Base-by-base conservation (phyloP, 441 rosid species). In the Metrosideros polymorpha region DNA sequence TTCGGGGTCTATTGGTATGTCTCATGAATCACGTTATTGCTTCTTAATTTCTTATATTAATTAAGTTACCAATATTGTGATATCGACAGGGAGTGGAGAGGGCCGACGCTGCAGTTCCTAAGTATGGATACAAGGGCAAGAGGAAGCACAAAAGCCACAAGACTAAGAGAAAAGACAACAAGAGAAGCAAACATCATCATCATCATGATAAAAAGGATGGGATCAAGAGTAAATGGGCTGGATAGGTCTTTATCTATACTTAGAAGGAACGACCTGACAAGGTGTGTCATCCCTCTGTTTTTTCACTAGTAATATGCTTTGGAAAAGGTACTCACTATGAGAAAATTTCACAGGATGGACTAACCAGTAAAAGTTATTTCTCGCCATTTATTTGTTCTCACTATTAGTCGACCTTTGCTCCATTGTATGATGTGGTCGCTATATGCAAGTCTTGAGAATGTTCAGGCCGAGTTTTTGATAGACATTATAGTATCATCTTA, bases 121-220 rank as follows among this genome's bases (percentile, higher is more conserved):
- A 39, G 47, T 71, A 71, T 39, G 47, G 79, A 71, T 25, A 35
- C 79, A 39, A 71, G 17, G 79, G 79, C 79, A 71, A 71, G 79
- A 71, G 79, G 79, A 71, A 71, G 79, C 79, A 35, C 47, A 39
- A 39, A 35, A 18, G 79, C 79, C 47, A 71, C 47, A 39, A 39
- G 79, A 71, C 0, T 13, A 71, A 71, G 15, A 71, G 79, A 71
- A 71, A 71, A 39, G 79, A 71, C n/a, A 39, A 71, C 79, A 71
- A 66, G 47, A 71, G 79, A 71, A 71, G 79, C 79, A 71, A 71
- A 71, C 79, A 35, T 71, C 47, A 39, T 66, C 77, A 66, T 42
- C n/a, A 39, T 71, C 49, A 71, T 39, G 47, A 71, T 71, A 39
- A 63, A 32, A 63, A 43, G 76, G 39, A 22, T 9, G 47, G 79